Base-by-base conservation (phyloP, 2,329 filamentous ascomycete genomes). In the Fusarium cicatricum region DNA sequence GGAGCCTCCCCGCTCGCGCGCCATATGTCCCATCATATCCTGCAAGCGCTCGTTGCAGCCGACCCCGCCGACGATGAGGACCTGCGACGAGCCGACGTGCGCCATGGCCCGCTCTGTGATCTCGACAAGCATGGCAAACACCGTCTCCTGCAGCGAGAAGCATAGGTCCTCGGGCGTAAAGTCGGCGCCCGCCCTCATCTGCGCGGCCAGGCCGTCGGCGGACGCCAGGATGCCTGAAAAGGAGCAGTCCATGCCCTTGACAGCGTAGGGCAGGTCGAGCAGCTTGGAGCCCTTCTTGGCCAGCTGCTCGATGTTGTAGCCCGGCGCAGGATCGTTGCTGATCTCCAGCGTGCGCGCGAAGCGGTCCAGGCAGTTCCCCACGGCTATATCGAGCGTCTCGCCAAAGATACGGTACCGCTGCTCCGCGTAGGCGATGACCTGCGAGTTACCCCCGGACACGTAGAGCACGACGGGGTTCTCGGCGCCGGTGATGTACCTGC, bases 51-150 rank as follows among this genome's bases (percentile, higher is more conserved):
- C 89, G 73, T 99, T 99, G 74, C 91, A 97, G 3, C 95, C 95
- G 2, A 99, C 95, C 17, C 95, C 95, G 33, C 95, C 95, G 3
- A 99, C 95, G 50, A 99, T 92, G 39, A 99, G 80, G 7, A 99
- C 95, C 78, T 98, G 92, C 44, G 81, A 85, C 49, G 89, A 92
- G 12, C 93, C 94, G 11, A 98, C 95, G 73, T 99, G 95, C 11
- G 95, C 95, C 95, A 99, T 99, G 26, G 95, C 95, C 36, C 95
- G 87, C 78, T 99, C 95, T 0, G 95, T 99, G 67, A 97, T 99
- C 79, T 99, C 95, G 2, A 99, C 95, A 37, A 99, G 80, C 95
- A 99, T 99, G 4, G 94, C 91, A 72, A 86, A 99, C 11, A 98
- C 87, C 0, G 94, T 98, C 77, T 99, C 95, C 75, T 99, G 95